These are phyloP conservation scores for Blastobotrys proliferans DNA, from an alignment of 1,139 yeast genomes.

Conservation along the genomic window DNA sequence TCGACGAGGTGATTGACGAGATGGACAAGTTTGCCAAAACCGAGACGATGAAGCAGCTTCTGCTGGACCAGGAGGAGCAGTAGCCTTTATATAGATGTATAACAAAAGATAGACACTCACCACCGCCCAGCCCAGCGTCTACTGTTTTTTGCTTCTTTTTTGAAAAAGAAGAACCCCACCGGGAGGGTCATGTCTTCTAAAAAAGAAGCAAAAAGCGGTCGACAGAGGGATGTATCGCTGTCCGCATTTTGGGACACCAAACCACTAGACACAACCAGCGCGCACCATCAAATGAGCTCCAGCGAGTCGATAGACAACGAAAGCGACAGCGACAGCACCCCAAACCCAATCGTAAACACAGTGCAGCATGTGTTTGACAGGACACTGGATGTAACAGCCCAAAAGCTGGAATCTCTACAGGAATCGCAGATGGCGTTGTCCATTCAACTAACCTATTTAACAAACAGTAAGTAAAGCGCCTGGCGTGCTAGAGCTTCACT, in stretches of 20 bases:
- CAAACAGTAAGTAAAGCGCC: slow-evolving; percentile 19
- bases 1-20: slow-evolving; percentile 60
- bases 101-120: too few relatives aligned
- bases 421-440: slow-evolving; percentile 29
- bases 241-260: too few relatives aligned
- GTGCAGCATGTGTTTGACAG: slow-evolving; percentile 22
- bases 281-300: not conserved
- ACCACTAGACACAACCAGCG: too few relatives aligned
- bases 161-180: too few relatives aligned
- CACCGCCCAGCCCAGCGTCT: too few relatives aligned
- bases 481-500: not conserved
- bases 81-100: too few relatives aligned
- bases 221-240: too few relatives aligned
- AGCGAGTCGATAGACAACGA: not conserved
- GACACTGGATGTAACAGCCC: slow-evolving; percentile 28
- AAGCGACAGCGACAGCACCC: not conserved
- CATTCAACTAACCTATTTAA: slow-evolving; percentile 24
- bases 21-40: slow-evolving; percentile 47
- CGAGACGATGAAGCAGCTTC: slow-evolving; percentile 41
- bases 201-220: too few relatives aligned
- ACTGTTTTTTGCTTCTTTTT: too few relatives aligned
- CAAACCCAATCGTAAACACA: slow-evolving; percentile 4
- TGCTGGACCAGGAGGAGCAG: slow-evolving; percentile 12
- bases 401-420: slow-evolving; percentile 27
- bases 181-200: too few relatives aligned